Evolutionary conservation across 352 stramenopile genomes (phyloP), one percentile per base, ranked within the genome.

Genomic region (Nothophytophthora sp.): DNA sequence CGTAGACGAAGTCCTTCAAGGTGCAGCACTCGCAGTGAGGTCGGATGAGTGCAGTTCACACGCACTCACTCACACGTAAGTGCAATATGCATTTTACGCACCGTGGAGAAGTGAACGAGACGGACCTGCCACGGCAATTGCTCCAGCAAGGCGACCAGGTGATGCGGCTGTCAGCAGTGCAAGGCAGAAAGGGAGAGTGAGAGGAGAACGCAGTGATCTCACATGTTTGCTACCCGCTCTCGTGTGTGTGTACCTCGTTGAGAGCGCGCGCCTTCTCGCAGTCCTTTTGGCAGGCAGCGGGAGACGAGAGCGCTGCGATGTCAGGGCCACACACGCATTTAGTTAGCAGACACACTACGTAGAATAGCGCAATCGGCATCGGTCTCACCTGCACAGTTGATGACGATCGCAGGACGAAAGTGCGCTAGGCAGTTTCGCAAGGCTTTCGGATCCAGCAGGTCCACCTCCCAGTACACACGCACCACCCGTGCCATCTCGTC

Each of bases 231-330:
- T n/a, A n/a, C n/a, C n/a, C n/a, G n/a, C n/a, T n/a, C n/a, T n/a
- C n/a, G n/a, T n/a, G n/a, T n/a, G n/a, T n/a, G n/a, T n/a, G 41
- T 44, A 85, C 75, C 53, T 89, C 63, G 40, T 89, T 89, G 42
- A 85, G 36, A 6, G 43, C 29, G 5, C 32, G 47, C n/a, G 73
- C 58, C 12, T 44, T 52, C 45, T 67, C 55, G 5, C 64, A 61
- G n/a, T 79, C 45, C 42, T 73, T 76, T 55, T 89, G 62, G 24
- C 75, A 87, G n/a, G 58, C 52, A 27, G 73, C 73, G 25, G 78
- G 73, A 2, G 75, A 87, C 8, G 78, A 76, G 41, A 89, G 54
- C 4, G 78, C 78, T 89, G 36, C 24, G 34, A 43, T 12, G 32
- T 7, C 8, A 60, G 8, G 15, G 15, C 34, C 4, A n/a, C n/a